Evolutionary conservation across 2,329 filamentous ascomycete species (phyloP), one percentile per base, ranked within the genome.

Genomic region (Fusarium sp.): DNA sequence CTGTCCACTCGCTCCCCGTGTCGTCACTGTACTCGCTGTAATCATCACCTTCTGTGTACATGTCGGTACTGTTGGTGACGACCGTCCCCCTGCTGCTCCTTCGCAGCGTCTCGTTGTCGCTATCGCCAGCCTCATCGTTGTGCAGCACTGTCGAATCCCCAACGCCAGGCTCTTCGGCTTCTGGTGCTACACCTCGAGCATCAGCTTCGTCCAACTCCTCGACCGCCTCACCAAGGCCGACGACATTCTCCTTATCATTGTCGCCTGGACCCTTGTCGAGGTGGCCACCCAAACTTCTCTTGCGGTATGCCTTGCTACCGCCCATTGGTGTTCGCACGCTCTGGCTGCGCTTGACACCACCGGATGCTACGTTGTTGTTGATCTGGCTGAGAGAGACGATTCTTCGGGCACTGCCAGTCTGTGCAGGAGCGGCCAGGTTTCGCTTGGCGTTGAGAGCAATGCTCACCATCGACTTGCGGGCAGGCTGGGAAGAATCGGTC

Each of bases 371-470:
- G 79, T 97, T 96, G 80, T 92, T 92, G 63, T 91, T 94, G 76
- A 98, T 97, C 83, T 98, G 94, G 81, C 93, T 97, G 38, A 98
- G 90, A 60, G 95, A 98, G 68, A 97, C 89, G 78, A 98, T 98
- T 58, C 97, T 91, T 45, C 96, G 90, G 80, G 91, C 88, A 80
- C 92, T 87, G 78, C 90, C 85, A 20, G 86, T 85, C 57, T 88
- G 83, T 20, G 84, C 86, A 1, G 90, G 82, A 65, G 78, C 82
- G 63, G 80, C 84, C 60, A 83, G 85, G 78, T 79, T 89, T 71
- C 87, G 83, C 81, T 87, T 86, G 77, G 89, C 84, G 6, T 85
- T 84, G 71, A 91, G 85, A 2, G 89, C 88, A 79, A 91, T 86
- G 75, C 84, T 87, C 68, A 91, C 84, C 9, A 85, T 86, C 1